A percentile compares a stretch with the other conserved stretches of the same genome.
Conservation (phyloP, 495 filamentous ascomycete genomes). For the Aspergillus conjunctus region DNA sequence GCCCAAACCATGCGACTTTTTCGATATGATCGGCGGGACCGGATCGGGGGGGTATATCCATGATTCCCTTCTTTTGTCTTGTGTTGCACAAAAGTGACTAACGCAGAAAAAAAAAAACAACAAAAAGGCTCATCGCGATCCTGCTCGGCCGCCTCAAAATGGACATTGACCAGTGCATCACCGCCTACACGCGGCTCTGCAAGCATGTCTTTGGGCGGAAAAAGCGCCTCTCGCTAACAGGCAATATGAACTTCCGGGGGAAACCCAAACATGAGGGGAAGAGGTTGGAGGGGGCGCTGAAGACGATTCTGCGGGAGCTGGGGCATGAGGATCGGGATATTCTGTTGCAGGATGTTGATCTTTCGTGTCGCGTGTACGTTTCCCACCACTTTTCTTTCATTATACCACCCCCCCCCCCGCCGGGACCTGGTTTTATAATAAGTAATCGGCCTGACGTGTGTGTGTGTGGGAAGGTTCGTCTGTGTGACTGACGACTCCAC, state of each 20-base stretch:
- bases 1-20: constrained; percentile 53
- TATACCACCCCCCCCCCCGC: constrained; percentile 4
- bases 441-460: neutral
- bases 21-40: constrained; percentile 46
- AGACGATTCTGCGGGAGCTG: constrained; percentile 39
- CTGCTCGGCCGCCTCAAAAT: constrained; percentile 48
- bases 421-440: neutral
- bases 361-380: constrained; percentile 41
- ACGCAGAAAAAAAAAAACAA: neutral
- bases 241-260: constrained; percentile 27
- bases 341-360: constrained; percentile 42
- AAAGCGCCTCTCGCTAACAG: constrained; percentile 33
- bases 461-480: constrained; percentile 43
- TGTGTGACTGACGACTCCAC: constrained; percentile 49
- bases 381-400: neutral
- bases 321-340: constrained; percentile 37
- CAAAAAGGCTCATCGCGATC: constrained; percentile 41
- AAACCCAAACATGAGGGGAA: constrained; percentile 41
- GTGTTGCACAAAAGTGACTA: too few species aligned
- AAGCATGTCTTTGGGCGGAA: constrained; percentile 42
- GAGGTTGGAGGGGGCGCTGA: constrained; percentile 44
- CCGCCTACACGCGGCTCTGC: constrained; percentile 41
- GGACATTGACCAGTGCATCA: constrained; percentile 51
- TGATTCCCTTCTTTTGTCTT: too few species aligned
- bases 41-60: constrained; percentile 40